A percentile compares a stretch with the other conserved stretches of the same genome.
phyloP scores from a whole-genome alignment of 176 grass and related monocot species.

The Eleusine coracana region DNA sequence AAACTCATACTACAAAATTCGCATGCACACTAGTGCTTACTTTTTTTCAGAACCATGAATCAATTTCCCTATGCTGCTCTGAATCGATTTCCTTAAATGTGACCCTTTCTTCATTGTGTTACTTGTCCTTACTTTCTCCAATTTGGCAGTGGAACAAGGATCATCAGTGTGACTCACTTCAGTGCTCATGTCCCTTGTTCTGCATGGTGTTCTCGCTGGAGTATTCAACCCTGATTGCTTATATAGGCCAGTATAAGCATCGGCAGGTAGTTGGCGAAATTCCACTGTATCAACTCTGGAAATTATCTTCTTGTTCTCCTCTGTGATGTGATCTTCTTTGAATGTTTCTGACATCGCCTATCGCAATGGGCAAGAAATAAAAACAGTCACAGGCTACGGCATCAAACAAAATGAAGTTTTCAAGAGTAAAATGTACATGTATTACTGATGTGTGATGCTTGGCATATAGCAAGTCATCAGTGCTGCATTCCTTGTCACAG shows the following conservation, averaged over 20 bases:
- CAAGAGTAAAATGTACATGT: slow-evolving; percentile 34
- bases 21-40: slow-evolving; percentile 32
- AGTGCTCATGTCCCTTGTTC: slow-evolving; percentile 46
- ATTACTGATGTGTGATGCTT: slow-evolving; percentile 41
- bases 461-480: slow-evolving; percentile 31
- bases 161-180: slow-evolving; percentile 32
- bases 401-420: slow-evolving; percentile 31
- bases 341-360: slow-evolving; percentile 47
- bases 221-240: slow-evolving; percentile 56
- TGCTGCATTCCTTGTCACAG: slow-evolving; percentile 32
- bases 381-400: slow-evolving; percentile 2
- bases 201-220: slow-evolving; percentile 52
- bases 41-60: slow-evolving; percentile 81
- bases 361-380: slow-evolving; percentile 14
- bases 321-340: slow-evolving; percentile 37
- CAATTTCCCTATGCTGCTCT: slow-evolving; percentile 76
- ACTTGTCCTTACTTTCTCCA: slow-evolving; percentile 45
- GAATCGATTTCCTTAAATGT: slow-evolving; percentile 85
- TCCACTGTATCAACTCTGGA: slow-evolving; percentile 42
- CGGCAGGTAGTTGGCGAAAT: slow-evolving; percentile 35
- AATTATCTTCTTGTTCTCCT: slow-evolving; percentile 51
- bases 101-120: slow-evolving; percentile 66
- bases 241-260: slow-evolving; percentile 34
- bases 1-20: slow-evolving; percentile 2
- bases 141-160: slow-evolving; percentile 46